Conservation (phyloP, 1,284 basidiomycete species). For the Rhodotorula mucilaginosa region DNA sequence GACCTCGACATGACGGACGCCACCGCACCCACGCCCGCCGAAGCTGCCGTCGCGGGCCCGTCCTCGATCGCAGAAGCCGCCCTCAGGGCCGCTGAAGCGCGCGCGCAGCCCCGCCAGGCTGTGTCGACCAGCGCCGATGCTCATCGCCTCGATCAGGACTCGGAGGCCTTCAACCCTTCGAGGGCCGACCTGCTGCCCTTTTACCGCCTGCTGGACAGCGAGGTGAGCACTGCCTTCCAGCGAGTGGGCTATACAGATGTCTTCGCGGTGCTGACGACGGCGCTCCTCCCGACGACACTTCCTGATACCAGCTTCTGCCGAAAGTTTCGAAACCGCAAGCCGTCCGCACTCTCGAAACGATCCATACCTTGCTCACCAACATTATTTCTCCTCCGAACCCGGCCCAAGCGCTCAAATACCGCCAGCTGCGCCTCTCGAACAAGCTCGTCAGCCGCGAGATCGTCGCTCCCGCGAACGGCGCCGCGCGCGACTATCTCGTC, state of each 20-base stretch:
- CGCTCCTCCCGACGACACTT: not conserved
- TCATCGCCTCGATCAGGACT: not conserved
- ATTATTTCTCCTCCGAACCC: slow-evolving; percentile 34
- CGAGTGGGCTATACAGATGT: not conserved
- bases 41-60: not conserved
- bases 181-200: slow-evolving; percentile 25
- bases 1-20: not conserved
- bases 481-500: slow-evolving; percentile 24
- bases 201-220: slow-evolving; percentile 20
- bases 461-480: slow-evolving; percentile 13
- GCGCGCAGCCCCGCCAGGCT: not conserved
- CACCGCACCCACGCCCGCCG: no score
- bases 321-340: slow-evolving; percentile 30
- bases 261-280: not conserved
- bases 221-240: slow-evolving; percentile 8
- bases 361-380: slow-evolving; percentile 26
- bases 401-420: slow-evolving; percentile 24
- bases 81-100: not conserved
- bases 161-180: slow-evolving; percentile 21
- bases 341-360: slow-evolving; percentile 29
- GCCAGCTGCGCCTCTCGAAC: slow-evolving; percentile 36
- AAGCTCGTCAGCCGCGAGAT: slow-evolving; percentile 15
- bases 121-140: not conserved
- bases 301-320: slow-evolving; percentile 21
- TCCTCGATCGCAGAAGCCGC: slow-evolving; percentile 2